Conservation (phyloP, 2,329 filamentous ascomycete species). For the Calonectria fujianensis region DNA sequence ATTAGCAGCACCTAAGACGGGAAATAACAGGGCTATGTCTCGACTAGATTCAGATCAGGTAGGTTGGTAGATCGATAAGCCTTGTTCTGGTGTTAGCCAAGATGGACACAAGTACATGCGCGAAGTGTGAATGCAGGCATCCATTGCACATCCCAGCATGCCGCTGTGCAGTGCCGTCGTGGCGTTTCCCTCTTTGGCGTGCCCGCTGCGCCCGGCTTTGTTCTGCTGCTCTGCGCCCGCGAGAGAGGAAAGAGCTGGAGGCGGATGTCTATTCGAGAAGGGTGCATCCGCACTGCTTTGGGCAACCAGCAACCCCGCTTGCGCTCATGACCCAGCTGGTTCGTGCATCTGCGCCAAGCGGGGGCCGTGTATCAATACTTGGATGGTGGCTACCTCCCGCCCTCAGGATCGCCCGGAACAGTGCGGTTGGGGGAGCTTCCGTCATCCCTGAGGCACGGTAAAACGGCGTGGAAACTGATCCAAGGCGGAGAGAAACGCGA, state of each 20-base stretch:
- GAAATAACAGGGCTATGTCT: slow-evolving; percentile 29
- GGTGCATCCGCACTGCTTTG: slow-evolving; percentile 43
- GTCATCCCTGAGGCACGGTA: slow-evolving; percentile 48
- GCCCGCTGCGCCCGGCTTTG: not conserved
- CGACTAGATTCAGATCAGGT: slow-evolving; percentile 39
- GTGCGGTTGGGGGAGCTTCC: slow-evolving; percentile 44
- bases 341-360: slow-evolving; percentile 46
- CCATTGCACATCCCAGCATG: slow-evolving; percentile 7
- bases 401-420: slow-evolving; percentile 42
- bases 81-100: slow-evolving; percentile 15
- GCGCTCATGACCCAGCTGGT: slow-evolving; percentile 53
- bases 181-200: not conserved
- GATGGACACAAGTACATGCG: slow-evolving; percentile 5
- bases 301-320: slow-evolving; percentile 50
- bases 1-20: slow-evolving; percentile 9
- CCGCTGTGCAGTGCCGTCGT: not conserved
- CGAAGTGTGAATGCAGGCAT: not conserved
- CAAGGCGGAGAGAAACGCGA: slow-evolving; percentile 20
- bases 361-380: slow-evolving; percentile 49
- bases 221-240: slow-evolving; percentile 8
- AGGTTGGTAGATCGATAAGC: slow-evolving; percentile 35
- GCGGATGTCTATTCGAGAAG: slow-evolving; percentile 22
- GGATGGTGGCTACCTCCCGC: slow-evolving; percentile 33
- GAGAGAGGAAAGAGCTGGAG: slow-evolving; percentile 16
- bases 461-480: not conserved